Evolutionary conservation across 2,329 filamentous ascomycete genomes (phyloP), one percentile per base, ranked within the genome.

Genomic region (Fusarium sterilihyphosum): DNA sequence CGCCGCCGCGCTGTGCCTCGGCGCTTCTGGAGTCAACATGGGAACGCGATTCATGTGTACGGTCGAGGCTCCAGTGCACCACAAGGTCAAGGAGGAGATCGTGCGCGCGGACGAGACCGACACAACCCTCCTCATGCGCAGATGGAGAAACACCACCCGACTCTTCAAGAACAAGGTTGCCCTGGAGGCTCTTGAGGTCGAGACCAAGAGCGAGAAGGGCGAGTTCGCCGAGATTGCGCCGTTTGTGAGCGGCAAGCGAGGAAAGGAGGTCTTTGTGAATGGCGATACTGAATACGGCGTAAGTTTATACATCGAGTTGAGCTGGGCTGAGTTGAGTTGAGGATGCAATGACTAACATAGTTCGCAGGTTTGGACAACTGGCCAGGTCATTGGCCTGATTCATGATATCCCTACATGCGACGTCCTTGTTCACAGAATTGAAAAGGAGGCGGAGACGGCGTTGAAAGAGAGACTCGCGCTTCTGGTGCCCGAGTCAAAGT

Each of bases 1-100:
- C 26, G 96, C 96, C 2, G 96, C 96, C 5, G 96, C 96, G 13
- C 86, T 99, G 77, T 92, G 92, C 46, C 89, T 99, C 18, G 96
- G 96, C 41, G 96, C 96, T 0, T 94, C 94, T 82, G 96, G 96
- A 73, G 92, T 98, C 85, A 99, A 99, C 85, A 99, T 99, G 96
- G 96, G 96, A 66, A 99, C 96, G 16, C 88, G 96, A 47, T 99
- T 98, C 86, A 97, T 99, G 94, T 96, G 93, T 86, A 98, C 96
- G 1, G 88, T 96, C 50, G 96, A 98, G 84, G 92, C 95, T 22
- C 96, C 96, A 2, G 93, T 99, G 73, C 96, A 99, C 85, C 82
- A 90, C 56, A 97, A 97, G 77, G 94, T 99, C 86, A 99, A 99
- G 88, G 88, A 97, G 83, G 88, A 93, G 76, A 99, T 99, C 79